A percentile compares a stretch with the other conserved stretches of the same genome.
Evolutionary conservation across 305 asterid genomes (phyloP).

Genomic region (Striga hermonthica): DNA sequence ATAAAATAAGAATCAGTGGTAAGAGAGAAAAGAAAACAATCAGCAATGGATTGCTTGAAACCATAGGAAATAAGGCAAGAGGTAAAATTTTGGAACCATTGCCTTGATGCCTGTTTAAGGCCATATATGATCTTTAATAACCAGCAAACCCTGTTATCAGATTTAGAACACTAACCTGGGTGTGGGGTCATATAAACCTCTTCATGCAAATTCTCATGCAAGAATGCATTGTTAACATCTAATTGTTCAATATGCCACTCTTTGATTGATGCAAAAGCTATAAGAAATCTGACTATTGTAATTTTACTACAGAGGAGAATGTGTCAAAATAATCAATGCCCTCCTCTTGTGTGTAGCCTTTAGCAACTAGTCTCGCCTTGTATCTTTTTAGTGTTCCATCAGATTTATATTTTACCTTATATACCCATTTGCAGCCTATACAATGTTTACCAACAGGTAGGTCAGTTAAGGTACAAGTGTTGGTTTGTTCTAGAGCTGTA

Average conservation of each 20-base stretch:
- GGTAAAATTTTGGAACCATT: too few relatives aligned
- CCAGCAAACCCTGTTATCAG: too few relatives aligned
- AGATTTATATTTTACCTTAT: too few relatives aligned
- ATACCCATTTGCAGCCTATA: neutral
- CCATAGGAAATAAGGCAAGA: too few relatives aligned
- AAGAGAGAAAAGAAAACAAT: neutral
- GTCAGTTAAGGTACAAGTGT: neutral
- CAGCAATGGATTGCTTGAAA: neutral
- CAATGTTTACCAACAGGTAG: neutral
- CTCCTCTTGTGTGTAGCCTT: too few relatives aligned
- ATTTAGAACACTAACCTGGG: neutral
- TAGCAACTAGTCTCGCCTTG: too few relatives aligned
- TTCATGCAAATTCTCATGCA: too few relatives aligned
- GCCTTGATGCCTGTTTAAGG: too few relatives aligned
- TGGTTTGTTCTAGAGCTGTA: neutral
- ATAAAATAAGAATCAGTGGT: neutral
- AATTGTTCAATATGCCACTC: neutral
- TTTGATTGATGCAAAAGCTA: neutral
- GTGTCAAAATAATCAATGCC: neutral
- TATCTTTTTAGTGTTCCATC: too few relatives aligned
- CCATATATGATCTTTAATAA: too few relatives aligned
- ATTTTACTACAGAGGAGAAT: neutral
- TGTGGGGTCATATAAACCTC: neutral
- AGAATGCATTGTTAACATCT: too few relatives aligned
- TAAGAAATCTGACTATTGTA: neutral